A percentile compares a stretch with the other conserved stretches of the same genome.
Evolutionary conservation across 2,329 filamentous ascomycete genomes (phyloP).

Genomic region (Lasiodiplodia sp.): DNA sequence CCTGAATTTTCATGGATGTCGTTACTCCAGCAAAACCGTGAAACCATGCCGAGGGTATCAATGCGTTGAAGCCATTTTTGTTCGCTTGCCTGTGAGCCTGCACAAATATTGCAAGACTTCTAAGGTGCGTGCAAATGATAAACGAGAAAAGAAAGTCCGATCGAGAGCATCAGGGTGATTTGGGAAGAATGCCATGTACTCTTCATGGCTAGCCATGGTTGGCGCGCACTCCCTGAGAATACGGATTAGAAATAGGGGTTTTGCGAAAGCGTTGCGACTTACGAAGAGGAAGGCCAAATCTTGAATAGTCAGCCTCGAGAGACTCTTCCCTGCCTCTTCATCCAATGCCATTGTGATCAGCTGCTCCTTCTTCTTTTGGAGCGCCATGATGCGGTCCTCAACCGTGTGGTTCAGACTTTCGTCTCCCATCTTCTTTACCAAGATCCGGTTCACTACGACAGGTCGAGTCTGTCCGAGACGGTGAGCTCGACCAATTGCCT

Average conservation of each 20-base stretch:
- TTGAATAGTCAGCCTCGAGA: slow-evolving; percentile 69
- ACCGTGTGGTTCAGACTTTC: slow-evolving; percentile 59
- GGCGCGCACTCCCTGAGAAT: background rate
- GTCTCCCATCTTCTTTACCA: slow-evolving; percentile 67
- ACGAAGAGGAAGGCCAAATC: slow-evolving; percentile 77
- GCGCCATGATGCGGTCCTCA: slow-evolving; percentile 81
- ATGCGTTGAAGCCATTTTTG: slow-evolving; percentile 2
- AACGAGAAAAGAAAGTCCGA: background rate
- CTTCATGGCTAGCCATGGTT: background rate
- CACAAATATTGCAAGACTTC: background rate
- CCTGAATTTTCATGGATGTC: background rate
- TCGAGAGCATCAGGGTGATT: background rate
- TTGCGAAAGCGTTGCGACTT: background rate
- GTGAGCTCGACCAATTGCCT: slow-evolving; percentile 88
- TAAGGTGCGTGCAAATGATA: background rate
- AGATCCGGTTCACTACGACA: slow-evolving; percentile 81
- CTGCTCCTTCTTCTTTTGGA: slow-evolving; percentile 80
- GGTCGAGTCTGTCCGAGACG: slow-evolving; percentile 80
- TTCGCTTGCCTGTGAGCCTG: slow-evolving; percentile 1
- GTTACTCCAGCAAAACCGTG: slow-evolving; percentile 1
- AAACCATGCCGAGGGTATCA: background rate
- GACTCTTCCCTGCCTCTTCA: slow-evolving; percentile 71
- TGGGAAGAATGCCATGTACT: background rate
- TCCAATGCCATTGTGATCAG: slow-evolving; percentile 82
- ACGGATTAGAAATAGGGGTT: background rate